Evolutionary conservation across 805 yeast species (phyloP).

Genomic region (Yarrowia yakushimensis): DNA sequence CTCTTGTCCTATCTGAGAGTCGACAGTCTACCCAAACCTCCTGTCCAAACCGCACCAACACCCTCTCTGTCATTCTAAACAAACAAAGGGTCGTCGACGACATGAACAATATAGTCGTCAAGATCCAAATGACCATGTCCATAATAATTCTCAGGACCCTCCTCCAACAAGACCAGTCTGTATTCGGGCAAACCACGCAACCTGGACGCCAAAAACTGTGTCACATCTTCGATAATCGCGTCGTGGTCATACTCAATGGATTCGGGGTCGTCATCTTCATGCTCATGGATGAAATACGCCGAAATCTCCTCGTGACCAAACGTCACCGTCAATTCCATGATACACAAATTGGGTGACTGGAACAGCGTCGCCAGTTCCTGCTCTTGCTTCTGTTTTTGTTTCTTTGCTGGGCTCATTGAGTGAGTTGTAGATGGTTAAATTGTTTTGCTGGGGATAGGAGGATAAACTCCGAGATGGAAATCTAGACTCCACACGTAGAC

Average conservation of each 20-base stretch:
- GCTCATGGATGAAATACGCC: constrained; percentile 11
- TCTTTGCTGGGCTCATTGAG: not conserved
- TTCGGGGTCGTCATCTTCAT: constrained; percentile 2
- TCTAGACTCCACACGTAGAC: too few species aligned
- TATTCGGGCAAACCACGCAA: not conserved
- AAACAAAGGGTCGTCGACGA: not conserved
- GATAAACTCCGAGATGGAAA: too few species aligned
- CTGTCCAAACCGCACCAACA: too few species aligned
- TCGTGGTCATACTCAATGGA: constrained; percentile 14
- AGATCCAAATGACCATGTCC: not conserved
- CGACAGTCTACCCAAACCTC: too few species aligned
- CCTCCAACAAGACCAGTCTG: not conserved
- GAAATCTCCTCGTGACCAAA: constrained; percentile 2
- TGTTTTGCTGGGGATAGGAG: not conserved
- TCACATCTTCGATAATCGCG: constrained; percentile 9
- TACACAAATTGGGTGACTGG: constrained; percentile 13
- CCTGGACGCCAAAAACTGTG: constrained; percentile 8
- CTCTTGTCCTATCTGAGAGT: too few species aligned
- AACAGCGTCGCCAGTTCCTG: constrained; percentile 17
- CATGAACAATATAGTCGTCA: not conserved
- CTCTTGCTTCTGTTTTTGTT: constrained; percentile 9
- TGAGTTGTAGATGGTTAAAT: constrained; percentile 28
- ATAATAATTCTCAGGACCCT: not conserved
- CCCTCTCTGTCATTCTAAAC: too few species aligned
- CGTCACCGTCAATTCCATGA: constrained; percentile 15